Base-by-base conservation (phyloP, 2,329 filamentous ascomycete species). In the Pseudophaeomoniella oleicola region DNA sequence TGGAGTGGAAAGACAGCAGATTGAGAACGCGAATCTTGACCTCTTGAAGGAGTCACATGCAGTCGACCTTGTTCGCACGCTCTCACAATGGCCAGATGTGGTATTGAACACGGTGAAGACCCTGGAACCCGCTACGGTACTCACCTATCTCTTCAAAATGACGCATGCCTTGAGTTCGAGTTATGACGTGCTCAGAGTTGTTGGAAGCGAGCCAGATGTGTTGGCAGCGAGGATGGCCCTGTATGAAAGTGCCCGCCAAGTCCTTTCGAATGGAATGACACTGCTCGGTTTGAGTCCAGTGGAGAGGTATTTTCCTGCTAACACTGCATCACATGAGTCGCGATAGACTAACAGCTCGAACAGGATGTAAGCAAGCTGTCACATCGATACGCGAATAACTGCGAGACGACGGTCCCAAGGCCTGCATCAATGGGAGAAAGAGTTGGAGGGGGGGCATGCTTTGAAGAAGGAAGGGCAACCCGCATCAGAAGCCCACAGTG, bases 81-180 rank as follows among this genome's bases (percentile, higher is more conserved):
- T 93, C n/a, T 71, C 78, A 5, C 81, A 86, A 53, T 93, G 82
- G 71, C 86, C 86, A 2, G 85, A 92, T 49, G 81, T 85, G 4
- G 75, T 92, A 40, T 67, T 79, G 51, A 88, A 88, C 58, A 87
- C 85, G 0, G 66, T 90, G 48, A 83, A 82, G 66, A 92, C 83
- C 0, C 70, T 86, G 15, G 86, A 92, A 55, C 78, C 78, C 0
- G 71, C 74, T 1, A 80, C 75, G 0, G 64, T 81, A 30, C 58
- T 81, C 27, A 73, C 70, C 3, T 85, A 88, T 55, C 66, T 90
- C 32, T 90, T 88, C 68, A 84, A 82, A 69, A 81, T 92, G 77
- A 83, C 81, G 3, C 84, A 92, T 58, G 66, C 74, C 16, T 59
- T 92, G 37, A 85, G 78, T 62, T 78, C 73, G 37, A 85, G 79